These are phyloP conservation scores for Nicotiana obtusifolia DNA, from an alignment of 257 asterid genomes.

Conservation along the genomic window DNA sequence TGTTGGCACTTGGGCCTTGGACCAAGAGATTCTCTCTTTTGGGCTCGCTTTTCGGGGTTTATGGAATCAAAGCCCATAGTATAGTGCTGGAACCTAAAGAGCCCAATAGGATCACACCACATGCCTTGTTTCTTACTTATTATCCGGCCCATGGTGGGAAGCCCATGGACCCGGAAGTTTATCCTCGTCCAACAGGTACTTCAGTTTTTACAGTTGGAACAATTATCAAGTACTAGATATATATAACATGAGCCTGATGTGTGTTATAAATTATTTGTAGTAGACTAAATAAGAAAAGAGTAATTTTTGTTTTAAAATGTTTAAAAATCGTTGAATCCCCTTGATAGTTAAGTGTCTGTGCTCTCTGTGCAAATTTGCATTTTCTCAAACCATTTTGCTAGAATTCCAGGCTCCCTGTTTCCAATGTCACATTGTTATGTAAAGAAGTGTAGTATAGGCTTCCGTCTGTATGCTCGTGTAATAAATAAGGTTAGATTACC, in stretches of 20 bases:
- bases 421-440: too few relatives aligned
- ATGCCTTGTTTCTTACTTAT: slow-evolving; percentile 62
- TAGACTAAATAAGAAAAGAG: too few relatives aligned
- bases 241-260: background rate
- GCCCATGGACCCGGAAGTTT: slow-evolving; percentile 80
- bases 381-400: too few relatives aligned
- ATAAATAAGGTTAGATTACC: too few relatives aligned
- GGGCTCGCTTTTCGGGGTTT: slow-evolving; percentile 44
- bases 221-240: too few relatives aligned
- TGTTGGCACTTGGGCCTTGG: slow-evolving; percentile 96
- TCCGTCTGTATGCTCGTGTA: too few relatives aligned
- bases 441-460: too few relatives aligned
- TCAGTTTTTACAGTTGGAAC: background rate
- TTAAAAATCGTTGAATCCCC: too few relatives aligned
- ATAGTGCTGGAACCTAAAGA: slow-evolving; percentile 64
- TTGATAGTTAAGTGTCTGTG: too few relatives aligned
- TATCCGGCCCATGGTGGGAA: slow-evolving; percentile 52
- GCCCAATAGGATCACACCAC: slow-evolving; percentile 40
- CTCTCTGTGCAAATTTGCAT: too few relatives aligned
- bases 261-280: background rate
- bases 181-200: slow-evolving; percentile 91
- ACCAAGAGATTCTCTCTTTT: slow-evolving; percentile 41
- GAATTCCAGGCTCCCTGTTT: too few relatives aligned
- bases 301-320: too few relatives aligned
- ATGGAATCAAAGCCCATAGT: slow-evolving; percentile 81